A percentile compares a stretch with the other conserved stretches of the same genome.
Evolutionary conservation across 768 basidiomycete species (phyloP).

Genomic region (Sporobolomyces pararoseus): DNA sequence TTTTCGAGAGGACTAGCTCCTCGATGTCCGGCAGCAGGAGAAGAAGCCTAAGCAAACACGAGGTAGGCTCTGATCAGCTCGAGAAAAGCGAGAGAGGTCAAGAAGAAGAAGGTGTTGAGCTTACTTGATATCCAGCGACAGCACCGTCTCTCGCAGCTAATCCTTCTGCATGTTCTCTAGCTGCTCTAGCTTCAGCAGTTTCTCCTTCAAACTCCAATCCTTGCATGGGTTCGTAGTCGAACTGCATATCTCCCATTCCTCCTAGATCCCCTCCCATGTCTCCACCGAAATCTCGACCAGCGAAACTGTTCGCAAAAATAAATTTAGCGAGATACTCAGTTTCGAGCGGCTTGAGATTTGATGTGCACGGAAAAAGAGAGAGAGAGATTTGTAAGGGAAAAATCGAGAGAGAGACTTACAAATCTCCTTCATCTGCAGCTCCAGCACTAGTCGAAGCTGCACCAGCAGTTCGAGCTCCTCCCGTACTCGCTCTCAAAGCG

Average conservation of each 20-base stretch:
- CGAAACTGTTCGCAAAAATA: conserved; percentile 5
- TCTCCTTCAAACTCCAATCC: conserved; percentile 7
- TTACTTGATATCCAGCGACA: not conserved
- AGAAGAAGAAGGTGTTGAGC: not conserved
- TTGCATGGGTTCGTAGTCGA: not conserved
- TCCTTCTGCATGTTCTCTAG: conserved; percentile 27
- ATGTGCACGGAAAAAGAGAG: not conserved
- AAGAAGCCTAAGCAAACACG: not conserved
- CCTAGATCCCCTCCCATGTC: conserved; percentile 11
- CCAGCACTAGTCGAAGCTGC: conserved; percentile 3
- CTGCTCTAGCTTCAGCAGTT: conserved; percentile 10
- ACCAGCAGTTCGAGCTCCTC: not conserved
- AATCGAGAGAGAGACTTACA: conserved; percentile 7
- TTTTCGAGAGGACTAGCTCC: not conserved
- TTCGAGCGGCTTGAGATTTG: too few species aligned
- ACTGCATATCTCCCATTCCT: not conserved
- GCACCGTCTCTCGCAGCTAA: conserved; percentile 6
- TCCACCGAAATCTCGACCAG: conserved; percentile 15
- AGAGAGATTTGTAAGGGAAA: not conserved
- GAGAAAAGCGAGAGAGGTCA: not conserved
- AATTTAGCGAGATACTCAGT: not conserved
- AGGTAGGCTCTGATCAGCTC: not conserved
- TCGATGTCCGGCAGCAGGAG: not conserved
- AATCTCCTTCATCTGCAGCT: conserved; percentile 7
- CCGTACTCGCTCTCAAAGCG: not conserved